Conservation (phyloP, 2,329 filamentous ascomycete species). For the Chlorencoelia australis region DNA sequence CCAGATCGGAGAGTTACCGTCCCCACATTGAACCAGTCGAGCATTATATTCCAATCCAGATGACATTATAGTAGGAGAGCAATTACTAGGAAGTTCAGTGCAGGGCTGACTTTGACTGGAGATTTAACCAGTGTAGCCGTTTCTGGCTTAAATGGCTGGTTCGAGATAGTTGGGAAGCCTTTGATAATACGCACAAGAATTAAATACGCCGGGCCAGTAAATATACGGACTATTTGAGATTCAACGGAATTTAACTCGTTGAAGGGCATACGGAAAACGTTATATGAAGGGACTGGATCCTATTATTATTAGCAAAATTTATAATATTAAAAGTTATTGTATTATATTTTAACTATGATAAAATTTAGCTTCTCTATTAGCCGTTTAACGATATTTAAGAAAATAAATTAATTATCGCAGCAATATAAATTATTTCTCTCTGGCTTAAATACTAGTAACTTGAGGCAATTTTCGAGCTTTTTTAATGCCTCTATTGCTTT, state of each 20-base stretch:
- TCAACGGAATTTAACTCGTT: background rate
- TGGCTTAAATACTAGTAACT: background rate
- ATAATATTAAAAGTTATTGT: background rate
- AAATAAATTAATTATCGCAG: background rate
- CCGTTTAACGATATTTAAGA: background rate
- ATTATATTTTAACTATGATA: background rate
- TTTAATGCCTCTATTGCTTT: background rate
- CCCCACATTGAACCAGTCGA: too few species aligned
- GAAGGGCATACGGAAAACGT: background rate
- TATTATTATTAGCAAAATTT: background rate
- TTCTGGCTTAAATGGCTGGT: too few species aligned
- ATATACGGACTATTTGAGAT: background rate
- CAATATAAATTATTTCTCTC: background rate
- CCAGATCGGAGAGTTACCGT: too few species aligned
- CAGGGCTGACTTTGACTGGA: too few species aligned
- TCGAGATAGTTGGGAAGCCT: too few species aligned
- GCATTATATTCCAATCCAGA: too few species aligned
- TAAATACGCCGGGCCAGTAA: too few species aligned
- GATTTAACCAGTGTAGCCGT: too few species aligned
- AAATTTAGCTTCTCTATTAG: background rate
- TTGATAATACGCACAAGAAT: too few species aligned
- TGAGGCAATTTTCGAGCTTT: background rate
- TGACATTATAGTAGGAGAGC: too few species aligned
- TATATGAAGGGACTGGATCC: background rate
- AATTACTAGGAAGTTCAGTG: too few species aligned